A percentile compares a stretch with the other conserved stretches of the same genome.
These are phyloP conservation scores for Pichia nanzhaoensis DNA, from an alignment of 805 yeast species.

Conservation along the genomic window DNA sequence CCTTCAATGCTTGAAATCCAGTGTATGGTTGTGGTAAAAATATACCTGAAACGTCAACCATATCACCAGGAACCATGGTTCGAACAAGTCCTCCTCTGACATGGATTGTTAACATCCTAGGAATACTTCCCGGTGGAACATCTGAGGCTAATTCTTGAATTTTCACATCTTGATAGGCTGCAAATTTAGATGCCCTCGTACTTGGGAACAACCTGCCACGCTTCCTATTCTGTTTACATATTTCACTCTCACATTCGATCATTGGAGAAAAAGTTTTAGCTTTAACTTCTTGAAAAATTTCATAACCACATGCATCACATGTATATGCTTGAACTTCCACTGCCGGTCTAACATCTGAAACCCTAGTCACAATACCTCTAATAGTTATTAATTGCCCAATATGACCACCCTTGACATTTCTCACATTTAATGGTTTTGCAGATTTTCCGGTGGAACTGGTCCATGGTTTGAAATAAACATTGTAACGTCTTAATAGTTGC, in stretches of 20 bases:
- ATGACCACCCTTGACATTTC: constrained; percentile 78
- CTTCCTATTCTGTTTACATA: constrained; percentile 70
- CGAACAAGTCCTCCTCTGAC: constrained; percentile 91
- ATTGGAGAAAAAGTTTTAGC: constrained; percentile 83
- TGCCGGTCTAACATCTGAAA: constrained; percentile 92
- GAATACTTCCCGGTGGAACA: constrained; percentile 98
- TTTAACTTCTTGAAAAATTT: constrained; percentile 91
- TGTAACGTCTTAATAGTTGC: constrained; percentile 78
- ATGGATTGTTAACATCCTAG: constrained; percentile 78
- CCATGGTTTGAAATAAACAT: constrained; percentile 79
- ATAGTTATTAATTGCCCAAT: constrained; percentile 86
- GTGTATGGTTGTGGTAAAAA: constrained; percentile 93
- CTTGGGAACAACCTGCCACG: constrained; percentile 88
- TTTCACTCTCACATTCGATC: constrained; percentile 74
- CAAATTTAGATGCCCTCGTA: constrained; percentile 92
- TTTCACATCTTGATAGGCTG: constrained; percentile 91
- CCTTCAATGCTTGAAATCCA: constrained; percentile 86
- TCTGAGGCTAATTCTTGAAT: constrained; percentile 92
- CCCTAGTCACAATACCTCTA: constrained; percentile 91
- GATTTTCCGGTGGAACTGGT: constrained; percentile 33
- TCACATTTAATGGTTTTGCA: constrained; percentile 68
- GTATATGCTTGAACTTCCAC: constrained; percentile 91
- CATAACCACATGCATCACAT: constrained; percentile 96
- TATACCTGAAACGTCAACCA: constrained; percentile 88
- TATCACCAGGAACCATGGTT: constrained; percentile 85